Conservation (phyloP, 2,329 filamentous ascomycete genomes). For the Pyrenophora graminea region DNA sequence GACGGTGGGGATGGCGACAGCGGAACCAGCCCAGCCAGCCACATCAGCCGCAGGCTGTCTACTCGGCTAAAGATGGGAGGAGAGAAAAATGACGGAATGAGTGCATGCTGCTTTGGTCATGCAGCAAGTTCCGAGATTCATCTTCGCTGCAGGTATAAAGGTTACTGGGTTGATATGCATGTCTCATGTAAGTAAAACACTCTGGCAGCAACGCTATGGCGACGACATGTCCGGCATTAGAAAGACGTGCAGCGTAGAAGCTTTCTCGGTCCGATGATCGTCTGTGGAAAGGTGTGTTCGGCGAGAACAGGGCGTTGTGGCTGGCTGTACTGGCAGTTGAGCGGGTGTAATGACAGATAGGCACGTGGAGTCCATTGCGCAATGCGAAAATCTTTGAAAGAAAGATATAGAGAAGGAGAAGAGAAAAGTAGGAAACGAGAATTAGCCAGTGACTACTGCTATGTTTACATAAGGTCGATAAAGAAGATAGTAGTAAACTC, state of each 20-base stretch:
- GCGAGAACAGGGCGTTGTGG: neutral
- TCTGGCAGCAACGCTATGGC: no score
- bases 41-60: neutral
- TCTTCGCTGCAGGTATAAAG: neutral
- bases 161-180: neutral
- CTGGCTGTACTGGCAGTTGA: no score
- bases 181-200: slow-evolving; percentile 3
- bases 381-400: no score
- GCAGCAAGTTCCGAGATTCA: slow-evolving; percentile 10
- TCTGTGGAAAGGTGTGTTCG: neutral
- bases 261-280: neutral
- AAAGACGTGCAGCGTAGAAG: neutral
- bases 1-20: neutral
- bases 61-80: neutral
- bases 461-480: no score
- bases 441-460: no score
- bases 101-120: neutral
- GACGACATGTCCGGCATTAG: slow-evolving; percentile 3
- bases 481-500: no score
- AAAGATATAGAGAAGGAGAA: no score
- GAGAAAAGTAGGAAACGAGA: no score
- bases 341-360: no score
- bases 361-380: no score
- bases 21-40: neutral
- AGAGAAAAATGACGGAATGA: slow-evolving; percentile 1